phyloP scores from a whole-genome alignment of 1,139 yeast species.

The Geotrichum phurueaensis region DNA sequence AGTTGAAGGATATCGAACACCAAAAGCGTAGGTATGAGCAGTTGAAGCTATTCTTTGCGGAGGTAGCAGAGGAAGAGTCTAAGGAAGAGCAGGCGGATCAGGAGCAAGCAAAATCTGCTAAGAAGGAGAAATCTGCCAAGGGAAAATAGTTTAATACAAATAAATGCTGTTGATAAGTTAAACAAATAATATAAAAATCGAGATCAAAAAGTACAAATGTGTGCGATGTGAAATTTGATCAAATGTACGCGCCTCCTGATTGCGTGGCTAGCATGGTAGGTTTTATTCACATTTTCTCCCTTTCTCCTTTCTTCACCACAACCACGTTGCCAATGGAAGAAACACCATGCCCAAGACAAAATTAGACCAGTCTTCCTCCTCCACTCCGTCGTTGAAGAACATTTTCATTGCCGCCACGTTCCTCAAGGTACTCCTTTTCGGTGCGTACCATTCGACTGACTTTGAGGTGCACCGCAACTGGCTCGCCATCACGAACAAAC shows the following conservation, averaged over 20 bases:
- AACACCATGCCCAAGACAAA: background rate
- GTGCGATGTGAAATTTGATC: background rate
- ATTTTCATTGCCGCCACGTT: constrained; percentile 58
- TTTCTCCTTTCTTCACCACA: background rate
- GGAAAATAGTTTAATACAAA: background rate
- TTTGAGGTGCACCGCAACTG: constrained; percentile 97
- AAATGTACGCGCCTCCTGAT: background rate
- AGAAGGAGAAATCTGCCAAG: background rate
- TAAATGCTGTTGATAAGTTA: background rate
- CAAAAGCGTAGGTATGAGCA: constrained; percentile 31
- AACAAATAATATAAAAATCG: background rate
- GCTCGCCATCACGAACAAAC: constrained; percentile 81
- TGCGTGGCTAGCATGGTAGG: background rate
- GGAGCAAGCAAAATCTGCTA: background rate
- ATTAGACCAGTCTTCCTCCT: background rate
- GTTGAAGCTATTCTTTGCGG: constrained; percentile 29
- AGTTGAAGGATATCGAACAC: constrained; percentile 38
- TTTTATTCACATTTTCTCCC: background rate
- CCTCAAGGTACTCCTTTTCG: constrained; percentile 47
- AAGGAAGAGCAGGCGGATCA: background rate
- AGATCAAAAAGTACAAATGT: background rate
- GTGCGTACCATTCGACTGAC: constrained; percentile 70
- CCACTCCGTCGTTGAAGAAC: constrained; percentile 48
- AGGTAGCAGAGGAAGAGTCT: constrained; percentile 19
- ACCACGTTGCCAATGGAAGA: background rate